A percentile compares a stretch with the other conserved stretches of the same genome.
Evolutionary conservation across 2,329 filamentous ascomycete species (phyloP).

Genomic region (Diaporthe citri): DNA sequence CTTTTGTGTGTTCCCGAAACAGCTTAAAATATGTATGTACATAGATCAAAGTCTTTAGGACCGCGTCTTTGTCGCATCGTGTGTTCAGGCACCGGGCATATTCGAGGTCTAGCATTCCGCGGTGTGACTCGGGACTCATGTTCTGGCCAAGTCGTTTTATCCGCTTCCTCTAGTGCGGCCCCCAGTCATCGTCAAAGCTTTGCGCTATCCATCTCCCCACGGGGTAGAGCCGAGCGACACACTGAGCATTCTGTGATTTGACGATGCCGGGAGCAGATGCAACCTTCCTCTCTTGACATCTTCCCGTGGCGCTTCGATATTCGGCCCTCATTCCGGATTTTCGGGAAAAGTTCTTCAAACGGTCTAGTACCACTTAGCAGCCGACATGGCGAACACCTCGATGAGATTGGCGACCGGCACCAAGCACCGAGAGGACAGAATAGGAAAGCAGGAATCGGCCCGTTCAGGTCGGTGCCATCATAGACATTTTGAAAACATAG

Average conservation of each 20-base stretch:
- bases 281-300: conserved; percentile 17
- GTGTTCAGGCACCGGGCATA: neutral
- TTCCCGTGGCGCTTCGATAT: conserved; percentile 10
- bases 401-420: conserved; percentile 1
- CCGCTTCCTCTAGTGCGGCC: neutral
- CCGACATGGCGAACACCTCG: neutral
- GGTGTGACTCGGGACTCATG: conserved; percentile 8
- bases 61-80: neutral
- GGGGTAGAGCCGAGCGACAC: conserved; percentile 16
- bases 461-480: neutral
- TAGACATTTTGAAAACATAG: neutral
- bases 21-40: neutral
- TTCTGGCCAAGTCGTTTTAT: conserved; percentile 1
- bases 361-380: conserved; percentile 1
- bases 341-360: conserved; percentile 12
- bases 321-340: conserved; percentile 26
- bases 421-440: conserved; percentile 5
- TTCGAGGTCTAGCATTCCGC: neutral
- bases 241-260: neutral
- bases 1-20: neutral
- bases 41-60: neutral
- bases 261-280: neutral
- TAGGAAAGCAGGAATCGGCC: conserved; percentile 19
- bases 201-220: conserved; percentile 5
- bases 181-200: neutral